Evolutionary conservation across 2,329 filamentous ascomycete genomes (phyloP), one percentile per base, ranked within the genome.

Genomic region (Epichloe baconii): DNA sequence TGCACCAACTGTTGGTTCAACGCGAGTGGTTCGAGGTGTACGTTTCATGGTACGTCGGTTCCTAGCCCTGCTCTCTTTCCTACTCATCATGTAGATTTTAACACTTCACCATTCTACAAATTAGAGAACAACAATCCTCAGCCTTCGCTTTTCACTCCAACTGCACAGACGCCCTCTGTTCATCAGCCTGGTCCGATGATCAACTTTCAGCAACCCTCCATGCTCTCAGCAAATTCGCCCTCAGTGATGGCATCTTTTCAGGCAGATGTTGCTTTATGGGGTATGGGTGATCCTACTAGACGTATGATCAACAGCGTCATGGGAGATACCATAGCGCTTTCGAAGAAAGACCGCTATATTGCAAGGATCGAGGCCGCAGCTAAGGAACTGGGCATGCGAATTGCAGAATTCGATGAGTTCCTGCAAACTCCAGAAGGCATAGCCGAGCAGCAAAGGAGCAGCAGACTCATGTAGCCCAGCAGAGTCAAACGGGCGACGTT

Each of bases 1-100:
- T 82, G 78, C 55, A 73, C 77, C 52, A 82, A 82, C 59, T 82
- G 78, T 61, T 81, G 78, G 78, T 81, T 77, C 62, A 82, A 82
- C 52, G 78, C 78, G 7, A 79, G 76, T 48, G 78, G 78, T 10
- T 72, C 76, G 10, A 66, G 78, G 48, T 82, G 78, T 54, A 80
- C 77, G 14, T 81, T 80, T 59, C 78, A 80, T 53, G 76, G 78
- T 80, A 66, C 56, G 73, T 61, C 36, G 8, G 17, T 46, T 10
- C 10, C 26, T 11, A 35, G 38, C 31, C 47, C 26, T 37, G 19
- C 26, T 19, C 31, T 11, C 12, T 26, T 36, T 26, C 8, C 6
- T n/a, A 10, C 10, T 46, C 44, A 21, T n/a, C n/a, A 36, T n/a
- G 17, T 21, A 37, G 6, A 14, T 38, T 38, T 15, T 38, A 14